Evolutionary conservation across 306 rosid genomes (phyloP).

Genomic region (Gastrolobium villosum): DNA sequence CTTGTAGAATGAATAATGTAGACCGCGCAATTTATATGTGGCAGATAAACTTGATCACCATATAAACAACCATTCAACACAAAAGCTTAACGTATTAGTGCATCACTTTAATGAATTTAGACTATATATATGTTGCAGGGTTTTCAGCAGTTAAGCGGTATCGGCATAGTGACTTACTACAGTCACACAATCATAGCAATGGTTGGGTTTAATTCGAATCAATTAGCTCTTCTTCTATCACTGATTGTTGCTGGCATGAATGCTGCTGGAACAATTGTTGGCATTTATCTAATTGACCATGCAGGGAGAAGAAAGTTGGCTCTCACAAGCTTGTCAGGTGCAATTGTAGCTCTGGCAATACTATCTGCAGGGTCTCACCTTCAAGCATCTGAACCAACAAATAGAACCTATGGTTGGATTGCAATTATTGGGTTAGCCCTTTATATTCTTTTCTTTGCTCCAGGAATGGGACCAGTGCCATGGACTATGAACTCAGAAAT

Average conservation of each 20-base stretch:
- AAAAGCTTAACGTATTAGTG: too few relatives aligned
- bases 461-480: slow-evolving; percentile 84
- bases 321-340: slow-evolving; percentile 71
- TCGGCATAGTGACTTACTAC: slow-evolving; percentile 73
- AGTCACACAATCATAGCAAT: slow-evolving; percentile 65
- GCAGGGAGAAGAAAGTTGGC: slow-evolving; percentile 75
- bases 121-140: slow-evolving; percentile 58
- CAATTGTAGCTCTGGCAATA: slow-evolving; percentile 61
- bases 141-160: slow-evolving; percentile 86
- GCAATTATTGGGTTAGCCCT: slow-evolving; percentile 69
- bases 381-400: slow-evolving; percentile 53
- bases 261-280: slow-evolving; percentile 76
- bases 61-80: too few relatives aligned
- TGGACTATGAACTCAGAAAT: slow-evolving; percentile 67
- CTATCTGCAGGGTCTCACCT: slow-evolving; percentile 63
- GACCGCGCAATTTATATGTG: too few relatives aligned
- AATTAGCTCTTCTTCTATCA: slow-evolving; percentile 71
- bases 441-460: slow-evolving; percentile 71
- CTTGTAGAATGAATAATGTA: too few relatives aligned
- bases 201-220: slow-evolving; percentile 80
- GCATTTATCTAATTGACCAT: slow-evolving; percentile 75
- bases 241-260: slow-evolving; percentile 75
- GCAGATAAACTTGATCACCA: too few relatives aligned
- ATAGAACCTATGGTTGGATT: slow-evolving; percentile 63
- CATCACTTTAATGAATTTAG: too few relatives aligned